Conservation (phyloP, 2,329 filamentous ascomycete genomes). For the Zopfia rhizophila region DNA sequence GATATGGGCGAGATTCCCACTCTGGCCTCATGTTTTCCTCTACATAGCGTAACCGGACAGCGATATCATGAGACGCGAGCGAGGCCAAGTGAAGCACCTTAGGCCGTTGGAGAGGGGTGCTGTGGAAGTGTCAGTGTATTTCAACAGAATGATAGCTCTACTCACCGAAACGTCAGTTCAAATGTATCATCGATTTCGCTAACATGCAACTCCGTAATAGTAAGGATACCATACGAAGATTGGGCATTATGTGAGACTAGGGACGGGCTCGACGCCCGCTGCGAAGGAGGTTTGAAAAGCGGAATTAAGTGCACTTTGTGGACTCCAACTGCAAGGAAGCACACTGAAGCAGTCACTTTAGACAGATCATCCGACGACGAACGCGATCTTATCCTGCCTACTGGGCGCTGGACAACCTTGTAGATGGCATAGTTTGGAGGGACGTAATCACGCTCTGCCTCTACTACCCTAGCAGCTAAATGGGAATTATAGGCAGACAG, state of each 20-base stretch:
- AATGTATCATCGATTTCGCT: slow-evolving; percentile 73
- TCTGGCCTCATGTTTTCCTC: slow-evolving; percentile 73
- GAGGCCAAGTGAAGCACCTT: slow-evolving; percentile 71
- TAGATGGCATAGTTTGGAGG: slow-evolving; percentile 74
- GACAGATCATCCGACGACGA: slow-evolving; percentile 74
- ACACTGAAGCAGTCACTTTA: slow-evolving; percentile 72
- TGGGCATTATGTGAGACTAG: slow-evolving; percentile 61
- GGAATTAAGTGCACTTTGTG: slow-evolving; percentile 76
- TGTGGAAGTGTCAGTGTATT: slow-evolving; percentile 31
- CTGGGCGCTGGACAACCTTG: slow-evolving; percentile 72
- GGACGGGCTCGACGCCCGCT: slow-evolving; percentile 65
- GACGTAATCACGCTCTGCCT: slow-evolving; percentile 75
- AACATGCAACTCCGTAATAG: slow-evolving; percentile 68
- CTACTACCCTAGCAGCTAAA: slow-evolving; percentile 70
- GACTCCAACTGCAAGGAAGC: slow-evolving; percentile 74
- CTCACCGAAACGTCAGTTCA: slow-evolving; percentile 70
- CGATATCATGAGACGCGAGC: slow-evolving; percentile 71
- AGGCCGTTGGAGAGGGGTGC: slow-evolving; percentile 65
- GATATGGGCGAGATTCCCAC: slow-evolving; percentile 71
- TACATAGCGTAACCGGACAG: slow-evolving; percentile 68
- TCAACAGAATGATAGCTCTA: neutral
- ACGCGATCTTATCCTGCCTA: slow-evolving; percentile 64
- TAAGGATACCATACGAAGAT: slow-evolving; percentile 71
- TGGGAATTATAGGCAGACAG: slow-evolving; percentile 70
- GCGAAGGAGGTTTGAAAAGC: slow-evolving; percentile 66